phyloP scores from a whole-genome alignment of 441 rosid species.

The Geranium incanum region DNA sequence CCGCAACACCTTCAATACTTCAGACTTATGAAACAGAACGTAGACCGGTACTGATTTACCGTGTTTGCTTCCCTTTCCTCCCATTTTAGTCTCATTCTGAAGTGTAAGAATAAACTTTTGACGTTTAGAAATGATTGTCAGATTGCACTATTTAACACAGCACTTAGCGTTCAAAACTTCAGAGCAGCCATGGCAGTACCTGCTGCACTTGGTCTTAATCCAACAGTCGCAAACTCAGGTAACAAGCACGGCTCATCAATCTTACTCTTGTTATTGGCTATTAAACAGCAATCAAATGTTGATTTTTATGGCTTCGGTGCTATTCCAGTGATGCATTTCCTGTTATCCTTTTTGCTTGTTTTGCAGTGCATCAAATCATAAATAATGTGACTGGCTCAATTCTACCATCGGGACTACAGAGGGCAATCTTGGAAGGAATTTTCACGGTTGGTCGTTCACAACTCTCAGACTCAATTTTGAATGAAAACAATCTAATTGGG shows the following conservation, averaged over 20 bases:
- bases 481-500: constrained; percentile 69
- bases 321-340: background rate
- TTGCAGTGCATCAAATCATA: constrained; percentile 58
- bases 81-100: constrained; percentile 16
- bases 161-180: constrained; percentile 80
- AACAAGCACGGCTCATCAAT: constrained; percentile 18
- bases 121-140: constrained; percentile 27
- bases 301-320: background rate
- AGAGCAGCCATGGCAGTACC: constrained; percentile 92
- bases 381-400: constrained; percentile 46
- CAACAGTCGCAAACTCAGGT: constrained; percentile 77
- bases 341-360: constrained; percentile 20
- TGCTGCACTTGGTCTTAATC: constrained; percentile 78
- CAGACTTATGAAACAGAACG: constrained; percentile 77
- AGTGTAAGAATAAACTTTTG: constrained; percentile 21
- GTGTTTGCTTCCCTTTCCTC: constrained; percentile 18
- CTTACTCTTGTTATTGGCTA: constrained; percentile 16
- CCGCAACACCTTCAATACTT: constrained; percentile 58
- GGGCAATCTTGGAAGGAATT: constrained; percentile 60
- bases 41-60: constrained; percentile 55
- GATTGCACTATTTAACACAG: constrained; percentile 75
- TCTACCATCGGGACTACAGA: constrained; percentile 69
- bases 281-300: background rate
- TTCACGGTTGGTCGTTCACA: constrained; percentile 82
- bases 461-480: constrained; percentile 65